Evolutionary conservation across 345 rosid species (phyloP).

Genomic region (Streptanthus diversifolius): DNA sequence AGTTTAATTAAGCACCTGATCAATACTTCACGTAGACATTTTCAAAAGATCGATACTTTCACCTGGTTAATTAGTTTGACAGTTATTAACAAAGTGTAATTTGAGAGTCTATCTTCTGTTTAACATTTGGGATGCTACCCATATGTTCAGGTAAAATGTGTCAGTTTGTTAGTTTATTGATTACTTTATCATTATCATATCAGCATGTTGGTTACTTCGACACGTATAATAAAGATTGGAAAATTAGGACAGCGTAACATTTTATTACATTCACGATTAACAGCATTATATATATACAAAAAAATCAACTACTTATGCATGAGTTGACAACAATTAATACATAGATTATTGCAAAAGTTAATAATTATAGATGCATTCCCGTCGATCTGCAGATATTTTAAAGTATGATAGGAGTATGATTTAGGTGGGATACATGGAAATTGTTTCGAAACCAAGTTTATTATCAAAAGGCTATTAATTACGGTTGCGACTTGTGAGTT

Average conservation of each 20-base stretch:
- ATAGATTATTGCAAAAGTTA: not conserved
- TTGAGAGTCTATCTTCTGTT: not conserved
- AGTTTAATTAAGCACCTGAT: slow-evolving; percentile 18
- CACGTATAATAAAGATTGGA: not conserved
- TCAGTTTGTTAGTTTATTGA: not conserved
- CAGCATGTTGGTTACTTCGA: not conserved
- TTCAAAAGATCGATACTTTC: not conserved
- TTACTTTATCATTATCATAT: not conserved
- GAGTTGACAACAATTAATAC: not conserved
- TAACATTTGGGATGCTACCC: not conserved
- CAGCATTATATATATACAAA: not conserved
- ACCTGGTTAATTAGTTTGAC: slow-evolving; percentile 1
- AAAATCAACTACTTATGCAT: not conserved
- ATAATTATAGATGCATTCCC: not conserved
- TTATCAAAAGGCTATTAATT: not conserved
- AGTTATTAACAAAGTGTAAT: not conserved
- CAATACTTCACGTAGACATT: slow-evolving; percentile 8
- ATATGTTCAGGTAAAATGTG: not conserved
- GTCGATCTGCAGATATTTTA: not conserved
- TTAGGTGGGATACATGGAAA: not conserved
- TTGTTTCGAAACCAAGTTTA: not conserved
- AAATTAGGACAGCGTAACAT: not conserved
- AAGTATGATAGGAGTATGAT: not conserved
- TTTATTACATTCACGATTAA: not conserved
- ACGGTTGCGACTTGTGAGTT: slow-evolving; percentile 3